Conservation (phyloP, 306 rosid species). For the Lupinus albus region DNA sequence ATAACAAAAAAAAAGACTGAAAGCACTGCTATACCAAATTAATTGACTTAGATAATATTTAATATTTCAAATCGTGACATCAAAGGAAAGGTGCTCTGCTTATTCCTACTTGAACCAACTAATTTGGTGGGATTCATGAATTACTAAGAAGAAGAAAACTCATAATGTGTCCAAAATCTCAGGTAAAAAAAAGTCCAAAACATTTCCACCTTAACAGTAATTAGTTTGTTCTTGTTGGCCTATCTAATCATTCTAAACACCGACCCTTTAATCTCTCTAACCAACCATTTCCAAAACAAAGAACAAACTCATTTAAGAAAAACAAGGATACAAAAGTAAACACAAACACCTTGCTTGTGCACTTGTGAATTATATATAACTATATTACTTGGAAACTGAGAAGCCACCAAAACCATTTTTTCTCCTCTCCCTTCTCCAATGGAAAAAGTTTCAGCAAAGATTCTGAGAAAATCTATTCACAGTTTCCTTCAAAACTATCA, state of each 20-base stretch:
- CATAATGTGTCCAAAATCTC: conserved; percentile 46
- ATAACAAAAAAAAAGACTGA: conserved; percentile 43
- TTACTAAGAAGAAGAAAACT: conserved; percentile 36
- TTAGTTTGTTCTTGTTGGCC: conserved; percentile 84
- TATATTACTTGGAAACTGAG: conserved; percentile 34
- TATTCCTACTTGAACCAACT: conserved; percentile 33
- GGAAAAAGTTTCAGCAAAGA: conserved; percentile 60
- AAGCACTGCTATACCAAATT: conserved; percentile 43
- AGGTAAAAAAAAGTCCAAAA: conserved; percentile 58
- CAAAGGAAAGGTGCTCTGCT: conserved; percentile 31
- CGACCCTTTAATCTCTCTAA: conserved; percentile 48
- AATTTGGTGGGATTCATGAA: conserved; percentile 35
- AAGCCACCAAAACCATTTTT: conserved; percentile 33
- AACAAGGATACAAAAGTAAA: conserved; percentile 37
- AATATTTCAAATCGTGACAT: conserved; percentile 18
- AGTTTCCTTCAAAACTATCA: conserved; percentile 78
- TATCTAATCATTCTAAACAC: conserved; percentile 59
- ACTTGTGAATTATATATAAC: conserved; percentile 36
- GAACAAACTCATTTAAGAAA: conserved; percentile 41
- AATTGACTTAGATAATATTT: conserved; percentile 18
- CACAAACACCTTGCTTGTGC: conserved; percentile 35
- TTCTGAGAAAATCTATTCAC: conserved; percentile 70
- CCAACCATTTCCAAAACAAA: conserved; percentile 45
- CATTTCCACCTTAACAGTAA: conserved; percentile 48
- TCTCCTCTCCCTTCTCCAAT: conserved; percentile 41